Percentiles rank a stretch among this genome's conserved stretches.
phyloP scores from a whole-genome alignment of 805 yeast genomes.

The Candida montana region DNA sequence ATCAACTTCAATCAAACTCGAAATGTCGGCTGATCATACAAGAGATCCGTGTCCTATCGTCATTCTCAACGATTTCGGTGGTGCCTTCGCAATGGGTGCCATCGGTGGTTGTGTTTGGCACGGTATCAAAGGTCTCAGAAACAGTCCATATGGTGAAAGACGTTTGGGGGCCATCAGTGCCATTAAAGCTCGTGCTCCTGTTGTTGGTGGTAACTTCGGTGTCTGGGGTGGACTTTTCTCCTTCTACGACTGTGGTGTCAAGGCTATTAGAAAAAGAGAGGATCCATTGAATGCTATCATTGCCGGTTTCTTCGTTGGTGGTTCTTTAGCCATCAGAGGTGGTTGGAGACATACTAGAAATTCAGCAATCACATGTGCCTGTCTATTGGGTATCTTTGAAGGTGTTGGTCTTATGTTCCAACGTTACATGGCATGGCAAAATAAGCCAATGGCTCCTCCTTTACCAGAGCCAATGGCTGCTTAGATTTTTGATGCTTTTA shows the following conservation, averaged over 20 bases:
- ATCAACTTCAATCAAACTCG: neutral
- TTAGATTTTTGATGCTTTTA: neutral
- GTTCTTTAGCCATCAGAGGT: conserved; percentile 96
- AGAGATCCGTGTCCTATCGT: conserved; percentile 99
- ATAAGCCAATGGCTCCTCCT: conserved; percentile 64
- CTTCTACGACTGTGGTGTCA: conserved; percentile 91
- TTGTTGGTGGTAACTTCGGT: conserved; percentile 98
- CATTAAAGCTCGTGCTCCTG: conserved; percentile 94
- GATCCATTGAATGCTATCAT: conserved; percentile 98
- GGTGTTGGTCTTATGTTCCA: conserved; percentile 97
- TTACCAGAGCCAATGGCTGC: conserved; percentile 35
- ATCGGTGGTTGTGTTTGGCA: conserved; percentile 99
- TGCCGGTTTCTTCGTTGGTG: conserved; percentile 98
- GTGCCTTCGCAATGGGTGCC: conserved; percentile 98
- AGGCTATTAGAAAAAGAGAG: conserved; percentile 93
- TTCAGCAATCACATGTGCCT: conserved; percentile 96
- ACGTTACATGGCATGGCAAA: conserved; percentile 80
- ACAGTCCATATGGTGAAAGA: conserved; percentile 96
- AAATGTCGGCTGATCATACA: conserved; percentile 91
- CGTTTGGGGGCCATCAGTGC: conserved; percentile 85
- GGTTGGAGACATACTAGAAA: conserved; percentile 97
- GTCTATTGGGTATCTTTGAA: conserved; percentile 92
- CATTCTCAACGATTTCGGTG: conserved; percentile 94
- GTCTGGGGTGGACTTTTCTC: conserved; percentile 99
- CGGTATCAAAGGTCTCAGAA: conserved; percentile 97